phyloP scores from a whole-genome alignment of 116 monocot species.

The Zostera marina region DNA sequence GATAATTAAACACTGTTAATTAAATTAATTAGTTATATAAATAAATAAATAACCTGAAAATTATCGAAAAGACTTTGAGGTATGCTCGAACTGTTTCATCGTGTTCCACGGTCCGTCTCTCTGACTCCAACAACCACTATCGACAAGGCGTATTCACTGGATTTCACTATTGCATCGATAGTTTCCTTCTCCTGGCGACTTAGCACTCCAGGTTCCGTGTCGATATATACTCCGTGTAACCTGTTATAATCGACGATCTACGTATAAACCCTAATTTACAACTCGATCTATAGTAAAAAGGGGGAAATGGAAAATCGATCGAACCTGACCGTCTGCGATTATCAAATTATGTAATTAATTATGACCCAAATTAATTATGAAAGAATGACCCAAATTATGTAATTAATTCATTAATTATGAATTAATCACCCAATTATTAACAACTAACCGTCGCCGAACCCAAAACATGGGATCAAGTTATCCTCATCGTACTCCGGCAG shows the following conservation, averaged over 20 bases:
- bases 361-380: too few species aligned
- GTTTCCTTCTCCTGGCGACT: slow-evolving; percentile 72
- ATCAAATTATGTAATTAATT: slow-evolving; percentile 16
- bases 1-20: background rate
- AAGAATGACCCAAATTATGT: background rate
- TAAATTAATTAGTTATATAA: background rate
- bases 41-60: slow-evolving; percentile 61
- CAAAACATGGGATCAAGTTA: slow-evolving; percentile 44
- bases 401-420: background rate
- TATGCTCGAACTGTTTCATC: slow-evolving; percentile 60
- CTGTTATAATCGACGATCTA: slow-evolving; percentile 8
- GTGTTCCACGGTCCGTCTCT: slow-evolving; percentile 82
- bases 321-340: slow-evolving; percentile 89
- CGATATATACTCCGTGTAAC: slow-evolving; percentile 86
- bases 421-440: too few species aligned
- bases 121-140: slow-evolving; percentile 84
- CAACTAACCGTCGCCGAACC: slow-evolving; percentile 42
- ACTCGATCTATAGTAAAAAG: background rate
- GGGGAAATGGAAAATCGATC: background rate
- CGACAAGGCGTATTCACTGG: slow-evolving; percentile 60
- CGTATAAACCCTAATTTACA: background rate
- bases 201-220: slow-evolving; percentile 32
- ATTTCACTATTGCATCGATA: slow-evolving; percentile 76
- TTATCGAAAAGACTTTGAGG: slow-evolving; percentile 65
- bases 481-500: slow-evolving; percentile 49